Base-by-base conservation (phyloP, 2,329 filamentous ascomycete species). In the Alternaria tenuissima region DNA sequence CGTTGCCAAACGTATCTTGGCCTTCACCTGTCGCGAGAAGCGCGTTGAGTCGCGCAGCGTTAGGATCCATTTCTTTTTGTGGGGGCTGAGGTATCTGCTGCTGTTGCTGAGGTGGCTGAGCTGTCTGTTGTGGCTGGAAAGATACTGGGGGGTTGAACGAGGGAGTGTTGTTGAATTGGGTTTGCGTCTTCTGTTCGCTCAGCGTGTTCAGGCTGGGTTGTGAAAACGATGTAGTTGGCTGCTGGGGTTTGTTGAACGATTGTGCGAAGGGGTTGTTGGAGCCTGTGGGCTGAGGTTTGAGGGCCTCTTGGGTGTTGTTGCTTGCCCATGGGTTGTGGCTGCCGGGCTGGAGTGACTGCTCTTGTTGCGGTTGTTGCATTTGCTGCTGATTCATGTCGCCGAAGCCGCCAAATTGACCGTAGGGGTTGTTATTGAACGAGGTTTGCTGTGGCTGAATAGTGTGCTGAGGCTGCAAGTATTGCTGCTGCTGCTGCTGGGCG, bases 211-310 rank as follows among this genome's bases (percentile, higher is more conserved):
- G 85, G 3, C 89, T 88, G 12, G 92, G 89, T 61, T 91, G 87
- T 7, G 87, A 83, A 48, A 73, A 71, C 9, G 87, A 64, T 82
- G 85, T 76, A 82, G 89, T 75, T 82, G 87, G 73, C 83, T 89
- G 81, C 67, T 34, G 32, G 32, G 86, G 81, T 59, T 85, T 83
- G 60, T 80, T 80, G 73, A 91, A 88, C n/a, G 89, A 86, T 12
- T 87, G 84, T 26, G 95, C 94, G 75, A 99, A 99, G 3, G 95
- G 95, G 76, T 99, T 99, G 83, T 99, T 99, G 16, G 95, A 98
- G 48, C 95, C 95, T 3, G 95, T 99, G 4, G 92, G 90, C 75
- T 93, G 91, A 5, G 93, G 91, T 75, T 91, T 89, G 64, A 97
- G 81, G 2, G 89, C 80, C 53, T 91, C 86, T n/a, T 88, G 83